These are phyloP conservation scores for Plasmodium falciparum DNA, from an alignment of 169 alveolate species.

Conservation along the genomic window DNA sequence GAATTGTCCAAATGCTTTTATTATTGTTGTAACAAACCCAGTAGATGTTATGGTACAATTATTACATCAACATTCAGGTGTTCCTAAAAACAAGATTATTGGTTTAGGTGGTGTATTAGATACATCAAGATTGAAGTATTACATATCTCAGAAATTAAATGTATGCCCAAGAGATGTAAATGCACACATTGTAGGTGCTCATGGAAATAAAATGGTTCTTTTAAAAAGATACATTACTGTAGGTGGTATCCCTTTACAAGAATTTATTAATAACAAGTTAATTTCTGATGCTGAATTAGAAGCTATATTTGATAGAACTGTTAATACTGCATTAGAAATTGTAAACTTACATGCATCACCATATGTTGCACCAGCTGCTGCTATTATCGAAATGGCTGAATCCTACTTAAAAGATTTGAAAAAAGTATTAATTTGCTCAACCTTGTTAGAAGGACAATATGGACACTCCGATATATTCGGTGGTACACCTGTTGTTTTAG, in stretches of 20 bases:
- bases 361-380: slow-evolving; percentile 86
- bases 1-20: slow-evolving; percentile 88
- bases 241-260: slow-evolving; percentile 83
- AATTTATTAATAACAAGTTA: slow-evolving; percentile 78
- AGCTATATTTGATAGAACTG: slow-evolving; percentile 80
- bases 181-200: slow-evolving; percentile 91
- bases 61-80: slow-evolving; percentile 86
- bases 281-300: slow-evolving; percentile 76
- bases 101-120: slow-evolving; percentile 92
- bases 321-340: slow-evolving; percentile 83
- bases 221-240: slow-evolving; percentile 81
- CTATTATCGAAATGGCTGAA: slow-evolving; percentile 84
- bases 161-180: slow-evolving; percentile 89
- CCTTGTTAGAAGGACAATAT: slow-evolving; percentile 89
- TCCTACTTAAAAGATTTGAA: slow-evolving; percentile 84
- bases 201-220: slow-evolving; percentile 88
- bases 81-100: slow-evolving; percentile 88
- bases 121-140: slow-evolving; percentile 87
- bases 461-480: slow-evolving; percentile 86
- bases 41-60: slow-evolving; percentile 89
- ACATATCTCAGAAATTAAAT: slow-evolving; percentile 83
- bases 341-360: slow-evolving; percentile 85
- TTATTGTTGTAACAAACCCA: slow-evolving; percentile 90
- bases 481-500: slow-evolving; percentile 90
- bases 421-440: slow-evolving; percentile 87